Percentiles rank a stretch among this genome's conserved stretches.
Conservation (phyloP, 106 monocot species). For the Dendrobium chrysotoxum region DNA sequence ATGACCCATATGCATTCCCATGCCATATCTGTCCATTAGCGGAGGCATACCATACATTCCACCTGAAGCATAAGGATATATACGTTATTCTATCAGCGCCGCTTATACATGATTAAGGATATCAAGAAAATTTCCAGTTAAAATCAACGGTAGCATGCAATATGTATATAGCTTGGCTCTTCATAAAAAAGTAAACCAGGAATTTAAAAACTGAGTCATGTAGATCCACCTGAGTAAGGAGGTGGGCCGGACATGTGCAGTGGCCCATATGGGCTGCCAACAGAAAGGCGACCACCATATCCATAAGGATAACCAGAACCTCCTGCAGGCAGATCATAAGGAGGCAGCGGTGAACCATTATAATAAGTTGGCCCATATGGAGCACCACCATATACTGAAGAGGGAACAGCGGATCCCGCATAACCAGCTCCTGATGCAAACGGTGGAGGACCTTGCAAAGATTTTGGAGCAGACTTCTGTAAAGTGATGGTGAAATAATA, state of each 20-base stretch:
- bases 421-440: slow-evolving; percentile 54
- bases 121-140: neutral
- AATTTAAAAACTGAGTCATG: slow-evolving; percentile 11
- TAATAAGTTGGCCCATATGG: slow-evolving; percentile 57
- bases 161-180: too few species aligned
- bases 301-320: slow-evolving; percentile 57
- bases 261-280: slow-evolving; percentile 75
- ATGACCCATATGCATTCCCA: slow-evolving; percentile 59
- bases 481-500: slow-evolving; percentile 3
- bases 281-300: slow-evolving; percentile 47
- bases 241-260: slow-evolving; percentile 44
- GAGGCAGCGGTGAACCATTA: slow-evolving; percentile 43
- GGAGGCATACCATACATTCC: slow-evolving; percentile 93
- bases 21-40: slow-evolving; percentile 67
- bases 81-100: neutral
- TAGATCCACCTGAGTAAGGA: slow-evolving; percentile 51
- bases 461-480: slow-evolving; percentile 62
- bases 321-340: slow-evolving; percentile 38
- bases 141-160: neutral
- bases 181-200: too few species aligned
- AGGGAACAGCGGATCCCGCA: slow-evolving; percentile 49
- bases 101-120: neutral
- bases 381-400: slow-evolving; percentile 72
- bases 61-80: slow-evolving; percentile 28
- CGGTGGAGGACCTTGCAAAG: slow-evolving; percentile 37